These are phyloP conservation scores for Lantana camara DNA, from an alignment of 257 asterid species.

Conservation along the genomic window DNA sequence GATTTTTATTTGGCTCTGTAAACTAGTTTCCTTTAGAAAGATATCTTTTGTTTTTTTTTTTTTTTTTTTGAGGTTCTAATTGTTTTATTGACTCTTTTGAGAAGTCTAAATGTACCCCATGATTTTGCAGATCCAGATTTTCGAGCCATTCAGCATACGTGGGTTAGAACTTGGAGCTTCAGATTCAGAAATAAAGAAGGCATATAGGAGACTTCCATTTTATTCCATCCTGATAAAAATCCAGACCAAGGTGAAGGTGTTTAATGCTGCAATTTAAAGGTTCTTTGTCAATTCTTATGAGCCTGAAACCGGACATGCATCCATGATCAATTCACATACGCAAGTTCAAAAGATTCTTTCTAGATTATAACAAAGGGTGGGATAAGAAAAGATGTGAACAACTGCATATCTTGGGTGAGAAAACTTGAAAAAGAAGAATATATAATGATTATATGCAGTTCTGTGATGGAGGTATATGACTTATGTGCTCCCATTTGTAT, in stretches of 20 bases:
- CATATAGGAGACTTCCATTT: constrained; percentile 95
- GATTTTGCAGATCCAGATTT: constrained; percentile 60
- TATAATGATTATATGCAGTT: too few species aligned
- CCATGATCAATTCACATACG: too few species aligned
- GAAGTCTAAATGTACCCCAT: constrained; percentile 10
- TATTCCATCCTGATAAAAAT: constrained; percentile 99
- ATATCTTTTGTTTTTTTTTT: constrained; percentile 19
- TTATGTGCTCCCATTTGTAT: too few species aligned
- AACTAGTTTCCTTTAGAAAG: not conserved
- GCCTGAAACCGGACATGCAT: too few species aligned
- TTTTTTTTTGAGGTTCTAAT: constrained; percentile 1
- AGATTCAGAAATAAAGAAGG: constrained; percentile 95
- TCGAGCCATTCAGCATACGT: constrained; percentile 96
- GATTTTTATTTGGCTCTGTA: too few species aligned
- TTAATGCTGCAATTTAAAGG: constrained; percentile 35
- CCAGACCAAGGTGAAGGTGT: constrained; percentile 98
- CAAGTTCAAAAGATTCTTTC: too few species aligned
- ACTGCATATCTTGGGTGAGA: too few species aligned
- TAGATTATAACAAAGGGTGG: too few species aligned
- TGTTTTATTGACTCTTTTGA: constrained; percentile 21
- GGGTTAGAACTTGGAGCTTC: constrained; percentile 92
- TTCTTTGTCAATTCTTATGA: too few species aligned
- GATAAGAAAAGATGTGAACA: too few species aligned
- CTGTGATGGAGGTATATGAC: too few species aligned
- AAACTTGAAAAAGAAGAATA: too few species aligned